phyloP scores from a whole-genome alignment of 1,284 basidiomycete species.

The Boletus holoroseus region DNA sequence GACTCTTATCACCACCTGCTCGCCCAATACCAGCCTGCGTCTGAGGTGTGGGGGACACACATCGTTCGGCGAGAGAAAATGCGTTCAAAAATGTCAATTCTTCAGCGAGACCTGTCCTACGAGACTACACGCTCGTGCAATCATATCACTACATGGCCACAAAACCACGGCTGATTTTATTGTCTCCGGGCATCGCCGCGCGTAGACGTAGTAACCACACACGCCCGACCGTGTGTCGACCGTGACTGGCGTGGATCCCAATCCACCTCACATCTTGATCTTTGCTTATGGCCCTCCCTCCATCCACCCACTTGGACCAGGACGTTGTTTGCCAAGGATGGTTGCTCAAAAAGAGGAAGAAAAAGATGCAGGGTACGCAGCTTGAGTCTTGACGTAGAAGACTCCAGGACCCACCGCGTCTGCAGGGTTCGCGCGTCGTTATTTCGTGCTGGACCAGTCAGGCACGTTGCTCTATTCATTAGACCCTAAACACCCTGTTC shows the following conservation, averaged over 20 bases:
- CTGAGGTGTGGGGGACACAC: background rate
- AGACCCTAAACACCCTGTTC: conserved; percentile 60
- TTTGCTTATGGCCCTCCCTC: conserved; percentile 4
- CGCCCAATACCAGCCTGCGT: background rate
- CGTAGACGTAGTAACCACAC: conserved; percentile 5
- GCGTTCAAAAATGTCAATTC: conserved; percentile 2
- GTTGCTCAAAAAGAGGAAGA: conserved; percentile 76
- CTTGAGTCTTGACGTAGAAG: conserved; percentile 2
- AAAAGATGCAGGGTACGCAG: conserved; percentile 73
- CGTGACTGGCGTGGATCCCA: conserved; percentile 4
- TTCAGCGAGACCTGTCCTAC: conserved; percentile 3
- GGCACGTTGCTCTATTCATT: conserved; percentile 74
- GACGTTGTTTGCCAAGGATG: conserved; percentile 59
- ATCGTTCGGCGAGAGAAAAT: conserved; percentile 11
- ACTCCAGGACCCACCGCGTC: conserved; percentile 6
- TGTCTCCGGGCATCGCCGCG: conserved; percentile 14
- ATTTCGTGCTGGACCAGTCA: conserved; percentile 61
- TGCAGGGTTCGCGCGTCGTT: conserved; percentile 77
- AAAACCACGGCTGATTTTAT: background rate
- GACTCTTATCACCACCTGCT: conserved; percentile 2
- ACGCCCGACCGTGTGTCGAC: background rate
- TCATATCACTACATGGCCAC: background rate
- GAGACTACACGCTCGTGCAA: conserved; percentile 7
- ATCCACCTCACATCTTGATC: background rate
- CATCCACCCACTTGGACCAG: conserved; percentile 15